Evolutionary conservation across 2,329 filamentous ascomycete species (phyloP).

Genomic region (Monilinia fructigena): DNA sequence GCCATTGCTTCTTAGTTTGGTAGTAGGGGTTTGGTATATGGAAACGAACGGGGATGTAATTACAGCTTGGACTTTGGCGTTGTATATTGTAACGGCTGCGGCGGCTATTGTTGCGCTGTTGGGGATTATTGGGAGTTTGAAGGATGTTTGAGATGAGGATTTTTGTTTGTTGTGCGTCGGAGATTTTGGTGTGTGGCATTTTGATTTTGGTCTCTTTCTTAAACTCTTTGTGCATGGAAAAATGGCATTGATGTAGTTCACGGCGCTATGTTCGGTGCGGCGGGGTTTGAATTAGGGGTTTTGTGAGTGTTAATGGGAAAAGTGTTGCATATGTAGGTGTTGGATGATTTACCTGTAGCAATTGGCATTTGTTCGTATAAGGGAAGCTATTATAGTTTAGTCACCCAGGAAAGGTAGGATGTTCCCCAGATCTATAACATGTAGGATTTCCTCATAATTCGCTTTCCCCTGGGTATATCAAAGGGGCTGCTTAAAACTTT

Average conservation of each 20-base stretch:
- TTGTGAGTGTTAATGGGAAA: too few relatives aligned
- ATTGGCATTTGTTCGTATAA: too few relatives aligned
- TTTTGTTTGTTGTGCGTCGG: neutral
- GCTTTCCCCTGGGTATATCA: too few relatives aligned
- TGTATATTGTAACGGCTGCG: conserved; percentile 35
- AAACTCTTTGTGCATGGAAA: neutral
- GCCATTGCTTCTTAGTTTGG: conserved; percentile 28
- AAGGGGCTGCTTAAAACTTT: too few relatives aligned
- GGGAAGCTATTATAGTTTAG: neutral
- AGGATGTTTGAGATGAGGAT: conserved; percentile 29
- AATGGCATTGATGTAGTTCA: neutral
- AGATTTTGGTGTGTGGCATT: neutral
- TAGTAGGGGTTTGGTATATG: conserved; percentile 33
- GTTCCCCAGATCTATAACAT: too few relatives aligned
- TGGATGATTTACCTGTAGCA: too few relatives aligned
- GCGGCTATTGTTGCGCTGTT: conserved; percentile 35
- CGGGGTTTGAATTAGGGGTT: too few relatives aligned
- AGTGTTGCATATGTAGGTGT: too few relatives aligned
- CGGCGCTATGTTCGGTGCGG: neutral
- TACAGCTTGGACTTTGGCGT: conserved; percentile 32
- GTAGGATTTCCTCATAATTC: too few relatives aligned
- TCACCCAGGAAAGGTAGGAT: too few relatives aligned
- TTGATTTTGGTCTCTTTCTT: neutral
- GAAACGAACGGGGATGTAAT: conserved; percentile 29
- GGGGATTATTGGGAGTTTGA: conserved; percentile 34